These are phyloP conservation scores for Eutrema japonicum DNA, from an alignment of 345 rosid genomes.

Conservation along the genomic window DNA sequence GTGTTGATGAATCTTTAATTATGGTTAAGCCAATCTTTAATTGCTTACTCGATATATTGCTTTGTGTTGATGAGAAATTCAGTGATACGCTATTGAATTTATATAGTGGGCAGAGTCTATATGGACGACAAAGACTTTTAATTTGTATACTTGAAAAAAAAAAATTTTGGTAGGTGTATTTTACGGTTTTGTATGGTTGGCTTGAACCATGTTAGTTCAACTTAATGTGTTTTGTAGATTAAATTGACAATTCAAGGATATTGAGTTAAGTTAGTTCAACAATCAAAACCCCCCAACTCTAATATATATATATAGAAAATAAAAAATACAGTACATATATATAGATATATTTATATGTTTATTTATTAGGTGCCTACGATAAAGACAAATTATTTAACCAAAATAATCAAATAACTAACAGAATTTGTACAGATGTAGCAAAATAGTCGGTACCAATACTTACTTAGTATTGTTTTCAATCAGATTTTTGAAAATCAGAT, in stretches of 20 bases:
- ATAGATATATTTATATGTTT: not conserved
- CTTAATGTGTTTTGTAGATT: constrained; percentile 18
- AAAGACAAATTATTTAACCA: not conserved
- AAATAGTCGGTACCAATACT: not conserved
- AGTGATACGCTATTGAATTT: constrained; percentile 19
- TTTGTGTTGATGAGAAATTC: constrained; percentile 14
- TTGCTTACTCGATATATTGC: not conserved
- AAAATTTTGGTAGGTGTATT: not conserved
- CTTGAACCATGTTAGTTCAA: constrained; percentile 35
- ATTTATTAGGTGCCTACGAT: not conserved
- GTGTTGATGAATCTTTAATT: too few relatives aligned
- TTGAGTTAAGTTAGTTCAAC: constrained; percentile 30
- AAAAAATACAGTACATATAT: not conserved
- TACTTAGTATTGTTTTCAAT: too few relatives aligned
- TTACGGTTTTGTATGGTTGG: constrained; percentile 14
- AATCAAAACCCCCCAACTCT: not conserved
- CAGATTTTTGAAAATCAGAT: too few relatives aligned
- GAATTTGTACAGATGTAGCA: not conserved
- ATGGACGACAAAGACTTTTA: too few relatives aligned
- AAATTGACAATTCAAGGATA: constrained; percentile 15
- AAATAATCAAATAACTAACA: not conserved
- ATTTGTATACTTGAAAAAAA: too few relatives aligned
- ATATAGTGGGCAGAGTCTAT: constrained; percentile 22
- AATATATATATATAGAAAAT: not conserved
- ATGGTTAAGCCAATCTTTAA: too few relatives aligned